Percentiles rank a stretch among this genome's conserved stretches.
These are phyloP conservation scores for Chenopodium formosanum DNA, from an alignment of 148 eudicot species.

Conservation along the genomic window DNA sequence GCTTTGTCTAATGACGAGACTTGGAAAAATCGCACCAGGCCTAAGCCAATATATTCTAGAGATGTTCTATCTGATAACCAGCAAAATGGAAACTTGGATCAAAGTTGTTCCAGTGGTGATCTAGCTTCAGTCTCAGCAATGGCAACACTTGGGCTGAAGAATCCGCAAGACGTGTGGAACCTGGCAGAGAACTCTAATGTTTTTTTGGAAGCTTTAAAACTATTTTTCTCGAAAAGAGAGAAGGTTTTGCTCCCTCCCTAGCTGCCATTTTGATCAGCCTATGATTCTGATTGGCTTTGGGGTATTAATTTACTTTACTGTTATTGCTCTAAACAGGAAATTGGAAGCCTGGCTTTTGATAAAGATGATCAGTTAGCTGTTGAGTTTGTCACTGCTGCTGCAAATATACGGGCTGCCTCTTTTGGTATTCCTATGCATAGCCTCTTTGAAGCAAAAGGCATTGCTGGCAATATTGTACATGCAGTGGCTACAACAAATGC, in stretches of 20 bases:
- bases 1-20: conserved; percentile 93
- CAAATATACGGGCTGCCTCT: conserved; percentile 90
- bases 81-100: conserved; percentile 58
- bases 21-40: conserved; percentile 84
- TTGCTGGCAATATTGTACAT: conserved; percentile 97
- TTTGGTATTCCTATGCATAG: conserved; percentile 92
- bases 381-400: conserved; percentile 96
- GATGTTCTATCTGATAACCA: conserved; percentile 51
- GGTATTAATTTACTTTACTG: not conserved
- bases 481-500: conserved; percentile 99
- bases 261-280: not conserved
- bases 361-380: conserved; percentile 97
- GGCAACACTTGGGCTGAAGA: conserved; percentile 82
- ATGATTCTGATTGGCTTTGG: conserved; percentile 6
- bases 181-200: conserved; percentile 69
- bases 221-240: conserved; percentile 65
- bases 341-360: conserved; percentile 82
- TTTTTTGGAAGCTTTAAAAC: conserved; percentile 72
- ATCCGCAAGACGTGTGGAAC: conserved; percentile 93
- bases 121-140: conserved; percentile 70
- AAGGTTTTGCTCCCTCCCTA: conserved; percentile 45
- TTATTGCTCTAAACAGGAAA: conserved; percentile 51
- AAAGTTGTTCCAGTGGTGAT: conserved; percentile 38
- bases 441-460: conserved; percentile 97
- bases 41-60: conserved; percentile 68